A percentile compares a stretch with the other conserved stretches of the same genome.
phyloP scores from a whole-genome alignment of 1,139 yeast genomes.

The Yarrowia galli region DNA sequence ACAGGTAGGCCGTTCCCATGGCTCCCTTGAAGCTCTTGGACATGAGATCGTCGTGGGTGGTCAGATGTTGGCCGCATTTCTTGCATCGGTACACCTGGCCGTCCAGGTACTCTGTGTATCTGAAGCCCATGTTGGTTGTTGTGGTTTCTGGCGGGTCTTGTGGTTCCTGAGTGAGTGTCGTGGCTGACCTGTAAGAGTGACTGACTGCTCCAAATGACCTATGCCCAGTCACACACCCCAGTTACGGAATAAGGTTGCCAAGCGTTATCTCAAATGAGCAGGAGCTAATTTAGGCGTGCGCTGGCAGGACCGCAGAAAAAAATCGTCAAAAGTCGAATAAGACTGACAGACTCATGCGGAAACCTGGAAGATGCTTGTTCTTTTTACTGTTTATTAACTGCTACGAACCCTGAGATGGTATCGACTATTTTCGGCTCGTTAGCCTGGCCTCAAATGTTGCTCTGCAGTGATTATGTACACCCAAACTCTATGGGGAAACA shows the following conservation, averaged over 20 bases:
- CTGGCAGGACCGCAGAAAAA: not conserved
- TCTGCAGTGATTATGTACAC: slow-evolving; percentile 18
- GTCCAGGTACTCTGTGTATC: slow-evolving; percentile 29
- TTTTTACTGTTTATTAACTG: too few species aligned
- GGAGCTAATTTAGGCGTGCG: slow-evolving; percentile 1
- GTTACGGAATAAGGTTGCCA: slow-evolving; percentile 3
- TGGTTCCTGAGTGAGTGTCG: slow-evolving; percentile 4
- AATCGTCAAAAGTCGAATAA: not conserved
- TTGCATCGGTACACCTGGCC: slow-evolving; percentile 33
- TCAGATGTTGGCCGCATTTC: slow-evolving; percentile 24
- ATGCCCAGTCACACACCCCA: slow-evolving; percentile 1
- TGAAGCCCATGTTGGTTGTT: slow-evolving; percentile 15
- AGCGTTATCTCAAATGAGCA: slow-evolving; percentile 21
- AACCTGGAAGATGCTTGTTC: not conserved
- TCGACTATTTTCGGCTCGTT: not conserved
- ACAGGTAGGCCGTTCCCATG: slow-evolving; percentile 30
- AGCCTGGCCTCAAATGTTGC: not conserved
- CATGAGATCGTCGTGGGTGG: slow-evolving; percentile 27
- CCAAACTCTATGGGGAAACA: slow-evolving; percentile 1
- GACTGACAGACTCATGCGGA: not conserved
- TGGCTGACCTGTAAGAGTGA: not conserved
- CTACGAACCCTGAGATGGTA: too few species aligned
- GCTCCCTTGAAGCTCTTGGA: slow-evolving; percentile 31
- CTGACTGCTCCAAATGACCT: not conserved
- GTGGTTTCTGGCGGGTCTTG: not conserved